Conservation (phyloP, 345 rosid species). For the Erysimum cheiranthoides region DNA sequence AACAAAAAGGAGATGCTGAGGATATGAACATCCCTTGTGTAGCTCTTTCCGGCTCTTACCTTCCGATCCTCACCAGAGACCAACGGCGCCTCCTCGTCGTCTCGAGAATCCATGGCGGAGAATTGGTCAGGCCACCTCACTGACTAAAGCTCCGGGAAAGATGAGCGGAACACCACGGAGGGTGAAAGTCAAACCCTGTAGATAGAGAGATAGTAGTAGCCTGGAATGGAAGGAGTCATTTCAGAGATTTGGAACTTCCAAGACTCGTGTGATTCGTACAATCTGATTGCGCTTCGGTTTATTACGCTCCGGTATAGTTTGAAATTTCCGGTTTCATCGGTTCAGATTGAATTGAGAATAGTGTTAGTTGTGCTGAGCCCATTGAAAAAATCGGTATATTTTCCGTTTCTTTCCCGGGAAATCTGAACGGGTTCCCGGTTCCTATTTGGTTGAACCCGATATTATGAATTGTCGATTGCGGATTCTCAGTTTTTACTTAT, state of each 20-base stretch:
- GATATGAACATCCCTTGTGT: slow-evolving; percentile 74
- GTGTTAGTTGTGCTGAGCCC: neutral
- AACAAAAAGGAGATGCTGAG: slow-evolving; percentile 80
- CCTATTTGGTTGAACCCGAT: too few relatives aligned
- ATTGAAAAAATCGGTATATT: neutral
- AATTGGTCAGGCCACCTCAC: neutral
- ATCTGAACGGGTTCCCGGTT: neutral
- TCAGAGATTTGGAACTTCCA: neutral
- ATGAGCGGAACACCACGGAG: slow-evolving; percentile 43
- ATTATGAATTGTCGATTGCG: neutral
- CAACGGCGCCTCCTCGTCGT: slow-evolving; percentile 68
- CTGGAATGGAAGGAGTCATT: neutral
- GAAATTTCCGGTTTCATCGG: neutral
- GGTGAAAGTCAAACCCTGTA: slow-evolving; percentile 43
- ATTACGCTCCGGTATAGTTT: neutral
- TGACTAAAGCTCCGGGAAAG: slow-evolving; percentile 7
- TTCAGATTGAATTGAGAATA: neutral
- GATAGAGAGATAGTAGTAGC: neutral
- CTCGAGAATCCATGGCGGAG: slow-evolving; percentile 53
- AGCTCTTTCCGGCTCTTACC: slow-evolving; percentile 46
- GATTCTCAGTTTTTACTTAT: neutral
- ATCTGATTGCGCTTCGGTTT: slow-evolving; percentile 9
- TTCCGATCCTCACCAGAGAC: slow-evolving; percentile 49
- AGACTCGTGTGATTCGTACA: neutral
- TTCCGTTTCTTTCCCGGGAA: slow-evolving; percentile 15